Conservation (phyloP, 75 land plant genomes). For the Larix kaempferi region DNA sequence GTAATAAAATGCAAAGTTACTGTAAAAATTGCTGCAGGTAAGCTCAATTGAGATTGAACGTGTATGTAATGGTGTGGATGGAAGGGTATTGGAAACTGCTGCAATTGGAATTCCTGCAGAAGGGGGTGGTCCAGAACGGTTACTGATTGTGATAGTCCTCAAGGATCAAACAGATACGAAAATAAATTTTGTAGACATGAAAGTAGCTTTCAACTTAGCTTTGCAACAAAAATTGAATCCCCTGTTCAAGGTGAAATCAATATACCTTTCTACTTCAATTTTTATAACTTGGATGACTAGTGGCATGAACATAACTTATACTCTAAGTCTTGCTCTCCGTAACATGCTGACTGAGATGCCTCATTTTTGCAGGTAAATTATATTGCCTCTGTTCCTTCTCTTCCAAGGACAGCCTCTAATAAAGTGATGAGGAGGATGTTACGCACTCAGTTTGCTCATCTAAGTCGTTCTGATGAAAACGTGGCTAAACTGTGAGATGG, state of each 20-base stretch:
- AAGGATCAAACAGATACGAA: constrained; percentile 30
- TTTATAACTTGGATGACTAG: neutral
- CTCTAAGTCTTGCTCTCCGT: neutral
- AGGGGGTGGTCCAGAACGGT: constrained; percentile 88
- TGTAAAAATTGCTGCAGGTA: constrained; percentile 41
- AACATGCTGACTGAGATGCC: neutral
- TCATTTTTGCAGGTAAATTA: constrained; percentile 50
- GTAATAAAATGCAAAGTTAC: neutral
- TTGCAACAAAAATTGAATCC: constrained; percentile 89
- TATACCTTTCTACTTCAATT: neutral
- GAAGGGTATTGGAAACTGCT: constrained; percentile 77
- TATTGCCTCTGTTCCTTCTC: constrained; percentile 47
- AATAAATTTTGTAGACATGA: constrained; percentile 38
- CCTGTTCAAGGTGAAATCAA: constrained; percentile 65
- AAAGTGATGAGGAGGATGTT: constrained; percentile 93
- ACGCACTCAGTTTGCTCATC: constrained; percentile 50
- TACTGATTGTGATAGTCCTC: constrained; percentile 70
- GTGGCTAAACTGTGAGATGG: constrained; percentile 2
- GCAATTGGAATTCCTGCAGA: constrained; percentile 85
- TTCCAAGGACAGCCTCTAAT: constrained; percentile 97
- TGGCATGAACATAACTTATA: neutral
- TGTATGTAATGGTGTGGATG: constrained; percentile 72
- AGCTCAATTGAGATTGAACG: constrained; percentile 98
- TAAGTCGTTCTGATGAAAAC: constrained; percentile 1
- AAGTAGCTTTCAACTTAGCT: constrained; percentile 53